These are phyloP conservation scores for Poa annua DNA, from an alignment of 176 grass and related monocot genomes.

Conservation along the genomic window DNA sequence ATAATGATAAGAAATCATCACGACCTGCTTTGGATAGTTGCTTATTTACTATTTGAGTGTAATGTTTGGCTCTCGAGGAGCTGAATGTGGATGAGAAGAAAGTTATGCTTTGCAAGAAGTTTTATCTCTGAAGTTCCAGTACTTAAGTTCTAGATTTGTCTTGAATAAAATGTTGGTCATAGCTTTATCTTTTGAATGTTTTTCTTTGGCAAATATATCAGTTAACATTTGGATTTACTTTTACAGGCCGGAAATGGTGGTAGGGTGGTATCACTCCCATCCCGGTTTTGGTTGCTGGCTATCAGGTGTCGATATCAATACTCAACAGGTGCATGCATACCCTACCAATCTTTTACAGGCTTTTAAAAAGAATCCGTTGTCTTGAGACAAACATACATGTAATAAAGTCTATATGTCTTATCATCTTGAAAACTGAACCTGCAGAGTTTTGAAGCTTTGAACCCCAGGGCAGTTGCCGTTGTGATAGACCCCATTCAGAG, in stretches of 20 bases:
- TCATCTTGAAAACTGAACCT: conserved; percentile 36
- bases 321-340: conserved; percentile 71
- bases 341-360: background rate
- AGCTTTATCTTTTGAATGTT: background rate
- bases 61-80: background rate
- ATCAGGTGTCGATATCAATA: conserved; percentile 97
- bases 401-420: conserved; percentile 10
- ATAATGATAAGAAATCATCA: background rate
- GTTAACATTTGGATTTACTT: conserved; percentile 15
- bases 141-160: background rate
- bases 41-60: background rate
- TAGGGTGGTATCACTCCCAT: conserved; percentile 99
- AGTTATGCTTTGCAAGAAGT: background rate
- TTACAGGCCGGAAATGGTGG: conserved; percentile 96
- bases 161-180: background rate
- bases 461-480: conserved; percentile 95
- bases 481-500: conserved; percentile 98
- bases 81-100: background rate
- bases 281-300: conserved; percentile 97
- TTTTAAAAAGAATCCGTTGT: background rate
- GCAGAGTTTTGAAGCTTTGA: conserved; percentile 98
- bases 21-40: background rate
- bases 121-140: background rate
- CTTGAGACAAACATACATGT: background rate
- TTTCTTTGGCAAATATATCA: conserved; percentile 9